A percentile compares a stretch with the other conserved stretches of the same genome.
Conservation (phyloP, 129 eudicot species). For the Solidago caesia region DNA sequence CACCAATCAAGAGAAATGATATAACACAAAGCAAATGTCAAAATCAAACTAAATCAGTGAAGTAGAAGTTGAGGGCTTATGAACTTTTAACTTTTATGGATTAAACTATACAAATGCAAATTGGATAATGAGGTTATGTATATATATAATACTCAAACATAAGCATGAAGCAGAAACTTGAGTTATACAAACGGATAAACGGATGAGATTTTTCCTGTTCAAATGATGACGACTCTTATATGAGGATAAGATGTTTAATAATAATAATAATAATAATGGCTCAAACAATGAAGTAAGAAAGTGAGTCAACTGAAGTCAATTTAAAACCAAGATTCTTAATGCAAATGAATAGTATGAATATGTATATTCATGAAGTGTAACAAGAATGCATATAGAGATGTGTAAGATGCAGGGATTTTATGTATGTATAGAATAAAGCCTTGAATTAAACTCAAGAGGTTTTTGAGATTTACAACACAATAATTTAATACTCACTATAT, state of each 20-base stretch:
- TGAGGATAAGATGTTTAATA: slow-evolving; percentile 13
- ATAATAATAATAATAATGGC: not conserved
- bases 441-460: slow-evolving; percentile 30
- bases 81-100: not conserved
- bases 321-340: slow-evolving; percentile 14
- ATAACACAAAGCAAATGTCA: not conserved
- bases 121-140: not conserved
- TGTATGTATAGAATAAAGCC: slow-evolving; percentile 34
- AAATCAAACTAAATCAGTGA: slow-evolving; percentile 6
- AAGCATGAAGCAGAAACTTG: too few relatives aligned
- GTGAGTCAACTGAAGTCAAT: not conserved
- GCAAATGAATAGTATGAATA: not conserved
- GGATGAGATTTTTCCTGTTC: not conserved
- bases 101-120: not conserved
- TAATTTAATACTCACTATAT: slow-evolving; percentile 13
- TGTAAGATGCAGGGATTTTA: not conserved
- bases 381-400: too few relatives aligned
- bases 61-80: not conserved
- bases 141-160: too few relatives aligned
- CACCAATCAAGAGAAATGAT: not conserved
- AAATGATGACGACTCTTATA: too few relatives aligned
- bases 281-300: not conserved
- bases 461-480: slow-evolving; percentile 42
- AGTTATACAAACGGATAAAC: too few relatives aligned
- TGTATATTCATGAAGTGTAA: not conserved